These are phyloP conservation scores for Colletotrichum limetticola DNA, from an alignment of 2,329 filamentous ascomycete species.

Conservation along the genomic window DNA sequence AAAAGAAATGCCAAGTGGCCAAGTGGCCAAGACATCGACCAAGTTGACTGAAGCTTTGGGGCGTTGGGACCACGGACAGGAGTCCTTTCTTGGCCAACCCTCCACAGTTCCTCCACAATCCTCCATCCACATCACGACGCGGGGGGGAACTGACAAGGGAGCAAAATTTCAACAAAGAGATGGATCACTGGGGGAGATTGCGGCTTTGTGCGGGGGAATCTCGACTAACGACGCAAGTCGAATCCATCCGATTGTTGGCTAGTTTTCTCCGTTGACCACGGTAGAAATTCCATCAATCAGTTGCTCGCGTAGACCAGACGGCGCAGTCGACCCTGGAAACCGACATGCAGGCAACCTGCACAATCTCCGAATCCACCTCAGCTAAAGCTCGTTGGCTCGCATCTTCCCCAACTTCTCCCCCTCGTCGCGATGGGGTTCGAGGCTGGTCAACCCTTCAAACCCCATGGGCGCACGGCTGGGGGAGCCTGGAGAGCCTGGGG, in stretches of 20 bases:
- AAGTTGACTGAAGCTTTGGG: conserved; percentile 27
- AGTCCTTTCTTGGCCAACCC: conserved; percentile 21
- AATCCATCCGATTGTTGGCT: conserved; percentile 14
- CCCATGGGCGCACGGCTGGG: neutral
- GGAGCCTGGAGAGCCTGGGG: neutral
- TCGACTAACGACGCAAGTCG: conserved; percentile 15
- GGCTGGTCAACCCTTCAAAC: neutral
- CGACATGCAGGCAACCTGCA: conserved; percentile 24
- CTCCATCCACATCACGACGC: conserved; percentile 13
- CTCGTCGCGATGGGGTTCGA: neutral
- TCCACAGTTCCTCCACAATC: neutral
- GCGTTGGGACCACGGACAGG: conserved; percentile 11
- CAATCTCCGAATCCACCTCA: conserved; percentile 31
- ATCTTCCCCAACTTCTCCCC: conserved; percentile 21
- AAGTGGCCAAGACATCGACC: conserved; percentile 9
- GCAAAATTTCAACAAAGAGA: neutral
- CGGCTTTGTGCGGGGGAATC: conserved; percentile 11
- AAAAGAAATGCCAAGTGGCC: neutral
- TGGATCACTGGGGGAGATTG: conserved; percentile 27
- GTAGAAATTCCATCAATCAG: conserved; percentile 33
- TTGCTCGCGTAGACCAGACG: neutral
- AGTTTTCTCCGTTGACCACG: conserved; percentile 23
- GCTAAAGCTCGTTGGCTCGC: conserved; percentile 1
- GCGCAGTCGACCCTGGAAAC: conserved; percentile 7
- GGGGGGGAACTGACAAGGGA: neutral